These are phyloP conservation scores for Amesomyces nigricolor DNA, from an alignment of 2,329 filamentous ascomycete genomes.

Conservation along the genomic window DNA sequence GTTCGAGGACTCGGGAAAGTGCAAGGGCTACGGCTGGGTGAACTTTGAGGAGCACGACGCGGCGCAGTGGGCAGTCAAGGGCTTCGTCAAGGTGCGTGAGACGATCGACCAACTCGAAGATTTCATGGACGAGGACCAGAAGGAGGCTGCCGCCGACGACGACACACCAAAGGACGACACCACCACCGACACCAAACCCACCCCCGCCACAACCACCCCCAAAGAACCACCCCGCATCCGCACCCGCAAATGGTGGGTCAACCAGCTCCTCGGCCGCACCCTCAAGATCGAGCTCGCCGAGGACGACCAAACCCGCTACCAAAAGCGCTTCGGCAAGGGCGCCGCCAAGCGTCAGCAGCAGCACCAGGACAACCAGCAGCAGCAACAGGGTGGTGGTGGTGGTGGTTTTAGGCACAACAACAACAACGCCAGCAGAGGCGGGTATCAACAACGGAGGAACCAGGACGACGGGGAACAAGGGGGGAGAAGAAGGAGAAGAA, in stretches of 20 bases:
- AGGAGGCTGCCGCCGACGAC: conserved; percentile 47
- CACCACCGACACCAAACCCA: conserved; percentile 33
- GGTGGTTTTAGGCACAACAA: conserved; percentile 27
- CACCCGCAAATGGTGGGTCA: conserved; percentile 75
- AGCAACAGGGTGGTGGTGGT: neutral
- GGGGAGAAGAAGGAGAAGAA: conserved; percentile 14
- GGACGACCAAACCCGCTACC: conserved; percentile 81
- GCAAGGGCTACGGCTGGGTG: conserved; percentile 96
- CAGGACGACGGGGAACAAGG: conserved; percentile 25
- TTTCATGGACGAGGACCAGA: conserved; percentile 52
- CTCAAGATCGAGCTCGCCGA: conserved; percentile 91
- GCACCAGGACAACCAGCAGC: conserved; percentile 7
- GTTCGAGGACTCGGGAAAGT: conserved; percentile 95
- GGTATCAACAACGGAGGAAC: neutral
- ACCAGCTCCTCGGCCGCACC: conserved; percentile 70
- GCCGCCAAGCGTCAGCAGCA: conserved; percentile 34
- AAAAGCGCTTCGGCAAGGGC: conserved; percentile 85
- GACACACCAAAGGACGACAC: conserved; percentile 32
- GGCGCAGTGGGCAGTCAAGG: conserved; percentile 71
- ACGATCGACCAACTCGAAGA: conserved; percentile 58
- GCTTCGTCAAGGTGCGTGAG: conserved; percentile 68
- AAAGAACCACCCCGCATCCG: conserved; percentile 46
- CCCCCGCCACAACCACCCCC: conserved; percentile 36
- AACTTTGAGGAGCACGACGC: conserved; percentile 76
- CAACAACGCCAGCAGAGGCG: conserved; percentile 19